These are phyloP conservation scores for Globisporangium canariense DNA, from an alignment of 352 stramenopile species.

Conservation along the genomic window DNA sequence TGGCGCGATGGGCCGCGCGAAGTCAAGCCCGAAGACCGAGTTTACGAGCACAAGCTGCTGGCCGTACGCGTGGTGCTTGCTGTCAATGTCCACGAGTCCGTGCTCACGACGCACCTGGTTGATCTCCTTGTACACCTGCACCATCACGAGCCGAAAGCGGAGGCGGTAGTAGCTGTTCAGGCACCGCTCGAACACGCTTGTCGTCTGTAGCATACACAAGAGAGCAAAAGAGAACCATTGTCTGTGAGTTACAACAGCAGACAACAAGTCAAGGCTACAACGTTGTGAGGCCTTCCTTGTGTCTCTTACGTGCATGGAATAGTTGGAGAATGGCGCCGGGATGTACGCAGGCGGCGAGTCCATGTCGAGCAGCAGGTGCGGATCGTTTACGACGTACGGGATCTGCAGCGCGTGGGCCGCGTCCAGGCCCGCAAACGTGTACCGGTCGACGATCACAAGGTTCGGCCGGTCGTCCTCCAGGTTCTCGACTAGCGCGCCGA, in stretches of 20 bases:
- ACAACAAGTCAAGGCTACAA: too few species aligned
- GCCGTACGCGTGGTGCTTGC: constrained; percentile 53
- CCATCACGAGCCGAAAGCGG: constrained; percentile 61
- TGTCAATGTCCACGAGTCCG: constrained; percentile 41
- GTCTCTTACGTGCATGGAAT: constrained; percentile 55
- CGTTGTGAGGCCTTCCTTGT: too few species aligned
- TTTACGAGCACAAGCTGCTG: constrained; percentile 74
- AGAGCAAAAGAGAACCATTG: constrained; percentile 5
- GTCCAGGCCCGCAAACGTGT: constrained; percentile 80
- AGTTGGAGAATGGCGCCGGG: constrained; percentile 79
- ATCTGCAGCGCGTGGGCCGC: constrained; percentile 53
- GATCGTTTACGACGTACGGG: constrained; percentile 81
- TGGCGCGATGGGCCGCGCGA: constrained; percentile 64
- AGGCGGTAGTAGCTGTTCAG: constrained; percentile 76
- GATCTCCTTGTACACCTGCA: constrained; percentile 62
- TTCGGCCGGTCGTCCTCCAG: constrained; percentile 63
- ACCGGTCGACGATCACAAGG: constrained; percentile 74
- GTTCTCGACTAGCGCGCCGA: constrained; percentile 46
- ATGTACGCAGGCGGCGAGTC: constrained; percentile 79
- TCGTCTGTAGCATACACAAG: constrained; percentile 32
- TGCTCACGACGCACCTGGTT: constrained; percentile 54
- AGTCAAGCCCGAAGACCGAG: constrained; percentile 81
- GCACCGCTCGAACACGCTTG: constrained; percentile 74
- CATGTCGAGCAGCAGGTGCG: constrained; percentile 81
- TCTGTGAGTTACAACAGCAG: background rate